Evolutionary conservation across 2,329 filamentous ascomycete species (phyloP).

Genomic region (Cylindrodendrum hubeiense): DNA sequence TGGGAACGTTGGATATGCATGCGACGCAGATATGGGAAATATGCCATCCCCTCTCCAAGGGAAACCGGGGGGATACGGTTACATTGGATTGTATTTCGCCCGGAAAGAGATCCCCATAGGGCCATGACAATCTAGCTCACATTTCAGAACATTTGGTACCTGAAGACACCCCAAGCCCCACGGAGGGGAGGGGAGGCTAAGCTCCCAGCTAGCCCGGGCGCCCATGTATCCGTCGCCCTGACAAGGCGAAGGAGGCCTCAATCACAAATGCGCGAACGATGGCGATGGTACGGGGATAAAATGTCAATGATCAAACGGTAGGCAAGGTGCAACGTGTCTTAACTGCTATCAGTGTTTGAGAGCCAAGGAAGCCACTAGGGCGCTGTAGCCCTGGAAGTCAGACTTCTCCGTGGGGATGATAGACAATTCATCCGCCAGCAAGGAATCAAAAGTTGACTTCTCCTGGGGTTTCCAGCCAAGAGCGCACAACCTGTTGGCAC

Average conservation of each 20-base stretch:
- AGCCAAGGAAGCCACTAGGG: not conserved
- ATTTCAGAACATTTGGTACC: no score
- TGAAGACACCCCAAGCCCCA: no score
- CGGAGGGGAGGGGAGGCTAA: no score
- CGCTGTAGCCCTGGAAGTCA: not conserved
- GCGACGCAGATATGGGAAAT: no score
- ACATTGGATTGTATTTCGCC: no score
- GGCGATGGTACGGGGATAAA: not conserved
- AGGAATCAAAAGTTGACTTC: conserved; percentile 4
- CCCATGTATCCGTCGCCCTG: not conserved
- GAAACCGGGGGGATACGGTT: no score
- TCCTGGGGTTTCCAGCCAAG: conserved; percentile 6
- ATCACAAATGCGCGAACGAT: not conserved
- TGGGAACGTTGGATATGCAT: no score
- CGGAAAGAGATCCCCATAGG: no score
- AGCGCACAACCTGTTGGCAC: not conserved
- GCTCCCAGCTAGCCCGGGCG: no score
- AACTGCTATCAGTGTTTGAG: not conserved
- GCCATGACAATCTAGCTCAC: no score
- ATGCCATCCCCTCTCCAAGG: no score
- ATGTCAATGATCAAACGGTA: not conserved
- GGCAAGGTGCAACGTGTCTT: not conserved
- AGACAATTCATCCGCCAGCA: not conserved
- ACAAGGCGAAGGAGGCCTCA: not conserved
- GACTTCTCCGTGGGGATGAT: not conserved